Evolutionary conservation across 139 green algal genomes (phyloP), one percentile per base, ranked within the genome.

Genomic region (Ettlia oleoabundans): DNA sequence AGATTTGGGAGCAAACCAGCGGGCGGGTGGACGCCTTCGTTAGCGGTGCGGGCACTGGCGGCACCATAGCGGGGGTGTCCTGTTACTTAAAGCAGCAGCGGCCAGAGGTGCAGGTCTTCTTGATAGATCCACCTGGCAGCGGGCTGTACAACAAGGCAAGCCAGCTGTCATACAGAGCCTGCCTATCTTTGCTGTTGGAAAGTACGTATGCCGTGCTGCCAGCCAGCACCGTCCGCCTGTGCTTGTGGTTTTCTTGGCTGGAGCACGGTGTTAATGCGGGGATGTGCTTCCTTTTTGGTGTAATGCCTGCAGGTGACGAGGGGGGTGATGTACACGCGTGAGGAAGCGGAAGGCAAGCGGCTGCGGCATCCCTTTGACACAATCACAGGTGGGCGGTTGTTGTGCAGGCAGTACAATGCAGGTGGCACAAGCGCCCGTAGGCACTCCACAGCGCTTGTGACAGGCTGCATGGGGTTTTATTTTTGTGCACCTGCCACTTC

Each of bases 281-380:
- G n/a, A n/a, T n/a, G n/a, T n/a, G n/a, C n/a, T n/a, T n/a, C n/a
- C n/a, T n/a, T n/a, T n/a, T n/a, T n/a, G n/a, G n/a, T n/a, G n/a
- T n/a, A n/a, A n/a, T n/a, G 47, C 47, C 63, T 84, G 62, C 89
- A 94, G 91, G 92, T 99, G 43, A 95, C 87, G n/a, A 88, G 95
- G 1, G 95, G 95, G 26, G 95, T 98, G 42, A 82, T 97, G 90
- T 98, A 96, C 88, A 88, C 87, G 1, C 52, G 40, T 24, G 86
- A 93, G 33, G 96, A 98, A 82, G 95, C 95, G 26, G 95, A 98
- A 86, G 96, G 96, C n/a, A 95, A 89, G 81, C 91, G 96, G 33
- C 83, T 97, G 41, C 61, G 67, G 6, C 94, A 99, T 78, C 96
- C 96, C 0, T 97, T 95, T 79, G 96, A 99, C 92, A 99, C 96